phyloP scores from a whole-genome alignment of 306 rosid species.

The Corylus heterophylla region DNA sequence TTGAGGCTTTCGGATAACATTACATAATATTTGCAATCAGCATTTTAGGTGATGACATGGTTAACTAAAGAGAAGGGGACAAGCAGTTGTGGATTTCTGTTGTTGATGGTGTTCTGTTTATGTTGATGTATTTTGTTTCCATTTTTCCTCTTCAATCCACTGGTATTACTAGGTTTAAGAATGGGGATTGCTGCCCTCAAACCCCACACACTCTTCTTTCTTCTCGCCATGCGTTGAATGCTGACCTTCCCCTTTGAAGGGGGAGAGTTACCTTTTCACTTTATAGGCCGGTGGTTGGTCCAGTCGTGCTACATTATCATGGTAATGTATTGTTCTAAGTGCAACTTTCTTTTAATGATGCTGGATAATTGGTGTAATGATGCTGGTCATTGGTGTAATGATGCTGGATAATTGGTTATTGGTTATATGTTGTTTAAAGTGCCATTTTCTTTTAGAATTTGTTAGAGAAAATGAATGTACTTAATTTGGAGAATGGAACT shows the following conservation, averaged over 20 bases:
- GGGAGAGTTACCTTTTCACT: background rate
- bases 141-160: background rate
- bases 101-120: background rate
- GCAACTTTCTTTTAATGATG: background rate
- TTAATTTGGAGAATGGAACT: background rate
- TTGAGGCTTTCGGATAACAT: background rate
- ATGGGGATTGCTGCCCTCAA: background rate
- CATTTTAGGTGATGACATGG: background rate
- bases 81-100: background rate
- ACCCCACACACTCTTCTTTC: background rate
- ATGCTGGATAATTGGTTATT: background rate
- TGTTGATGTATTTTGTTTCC: background rate
- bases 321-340: background rate
- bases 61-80: background rate
- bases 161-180: background rate
- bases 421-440: background rate
- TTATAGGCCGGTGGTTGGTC: background rate
- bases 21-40: background rate
- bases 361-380: background rate
- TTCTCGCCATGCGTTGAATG: background rate
- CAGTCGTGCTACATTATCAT: background rate
- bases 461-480: background rate
- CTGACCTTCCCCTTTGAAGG: background rate
- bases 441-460: background rate
- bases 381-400: background rate